phyloP scores from a whole-genome alignment of 2,329 filamentous ascomycete species.

The Beauveria asiatica region DNA sequence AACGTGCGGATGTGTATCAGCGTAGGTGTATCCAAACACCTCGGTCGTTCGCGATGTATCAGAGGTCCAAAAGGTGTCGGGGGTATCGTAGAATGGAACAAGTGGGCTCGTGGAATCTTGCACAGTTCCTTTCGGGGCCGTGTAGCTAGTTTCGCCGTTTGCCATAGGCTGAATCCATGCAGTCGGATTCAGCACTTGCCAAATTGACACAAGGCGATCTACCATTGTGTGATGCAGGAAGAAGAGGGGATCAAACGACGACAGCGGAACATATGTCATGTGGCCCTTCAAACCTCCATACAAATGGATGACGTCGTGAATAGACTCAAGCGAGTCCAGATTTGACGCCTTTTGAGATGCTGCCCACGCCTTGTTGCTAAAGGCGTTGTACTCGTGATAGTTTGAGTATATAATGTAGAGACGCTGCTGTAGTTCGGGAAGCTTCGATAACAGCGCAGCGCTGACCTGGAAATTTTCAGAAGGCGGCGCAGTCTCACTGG shows the following conservation, averaged over 20 bases:
- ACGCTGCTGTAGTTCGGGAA: constrained; percentile 49
- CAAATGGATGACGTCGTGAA: constrained; percentile 57
- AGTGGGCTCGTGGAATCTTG: constrained; percentile 50
- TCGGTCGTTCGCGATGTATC: constrained; percentile 49
- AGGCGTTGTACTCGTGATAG: constrained; percentile 58
- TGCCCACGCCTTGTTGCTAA: constrained; percentile 62
- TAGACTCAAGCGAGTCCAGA: constrained; percentile 56
- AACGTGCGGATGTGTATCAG: constrained; percentile 40
- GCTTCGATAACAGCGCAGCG: constrained; percentile 33
- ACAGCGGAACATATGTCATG: constrained; percentile 62
- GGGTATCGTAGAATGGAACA: constrained; percentile 55
- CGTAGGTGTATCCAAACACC: constrained; percentile 66
- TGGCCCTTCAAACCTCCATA: constrained; percentile 54
- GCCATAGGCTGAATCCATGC: constrained; percentile 53
- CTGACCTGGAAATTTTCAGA: constrained; percentile 55
- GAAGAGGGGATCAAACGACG: constrained; percentile 73
- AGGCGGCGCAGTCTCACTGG: constrained; percentile 22
- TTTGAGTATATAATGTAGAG: constrained; percentile 60
- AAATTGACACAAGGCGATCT: constrained; percentile 67
- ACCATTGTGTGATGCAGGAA: constrained; percentile 70
- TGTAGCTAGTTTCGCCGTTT: constrained; percentile 52
- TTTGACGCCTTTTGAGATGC: constrained; percentile 34
- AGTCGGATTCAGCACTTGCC: constrained; percentile 64
- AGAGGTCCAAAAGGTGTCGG: constrained; percentile 58
- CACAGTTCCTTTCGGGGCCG: constrained; percentile 42